These are phyloP conservation scores for Jaenimonas drosophilae DNA, from an alignment of 208 protist species.

Conservation along the genomic window DNA sequence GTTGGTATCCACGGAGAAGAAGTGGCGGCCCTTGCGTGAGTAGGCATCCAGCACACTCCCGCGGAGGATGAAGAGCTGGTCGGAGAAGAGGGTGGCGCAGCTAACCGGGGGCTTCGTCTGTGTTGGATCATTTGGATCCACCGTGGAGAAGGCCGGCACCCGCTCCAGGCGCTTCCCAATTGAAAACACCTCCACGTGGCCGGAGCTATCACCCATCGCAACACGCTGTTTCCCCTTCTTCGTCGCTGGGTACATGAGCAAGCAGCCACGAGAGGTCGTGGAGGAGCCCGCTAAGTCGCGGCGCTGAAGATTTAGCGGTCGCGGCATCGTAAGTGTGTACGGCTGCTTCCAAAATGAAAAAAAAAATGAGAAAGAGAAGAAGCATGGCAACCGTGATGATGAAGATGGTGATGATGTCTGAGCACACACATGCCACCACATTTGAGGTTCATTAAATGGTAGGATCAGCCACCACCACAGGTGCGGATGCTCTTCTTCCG, in stretches of 20 bases:
- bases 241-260: conserved; percentile 63
- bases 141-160: conserved; percentile 34
- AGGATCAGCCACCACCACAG: too few species aligned
- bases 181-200: conserved; percentile 42
- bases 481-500: too few species aligned
- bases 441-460: too few species aligned
- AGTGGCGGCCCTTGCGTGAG: conserved; percentile 69
- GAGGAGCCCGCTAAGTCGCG: conserved; percentile 27
- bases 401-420: not conserved
- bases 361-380: conserved; percentile 4
- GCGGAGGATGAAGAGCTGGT: conserved; percentile 75
- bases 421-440: not conserved
- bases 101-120: conserved; percentile 26
- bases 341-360: not conserved
- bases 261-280: conserved; percentile 26
- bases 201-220: conserved; percentile 56
- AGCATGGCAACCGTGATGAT: not conserved
- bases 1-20: conserved; percentile 81
- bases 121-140: conserved; percentile 3
- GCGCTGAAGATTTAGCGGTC: conserved; percentile 6
- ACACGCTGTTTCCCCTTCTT: conserved; percentile 71
- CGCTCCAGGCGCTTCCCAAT: conserved; percentile 40
- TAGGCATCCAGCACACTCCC: conserved; percentile 69
- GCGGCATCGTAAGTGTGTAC: conserved; percentile 11
- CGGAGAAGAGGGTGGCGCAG: conserved; percentile 50